Percentiles rank a stretch among this genome's conserved stretches.
Conservation (phyloP, 1,284 basidiomycete genomes). For the Trichosporon faecale region DNA sequence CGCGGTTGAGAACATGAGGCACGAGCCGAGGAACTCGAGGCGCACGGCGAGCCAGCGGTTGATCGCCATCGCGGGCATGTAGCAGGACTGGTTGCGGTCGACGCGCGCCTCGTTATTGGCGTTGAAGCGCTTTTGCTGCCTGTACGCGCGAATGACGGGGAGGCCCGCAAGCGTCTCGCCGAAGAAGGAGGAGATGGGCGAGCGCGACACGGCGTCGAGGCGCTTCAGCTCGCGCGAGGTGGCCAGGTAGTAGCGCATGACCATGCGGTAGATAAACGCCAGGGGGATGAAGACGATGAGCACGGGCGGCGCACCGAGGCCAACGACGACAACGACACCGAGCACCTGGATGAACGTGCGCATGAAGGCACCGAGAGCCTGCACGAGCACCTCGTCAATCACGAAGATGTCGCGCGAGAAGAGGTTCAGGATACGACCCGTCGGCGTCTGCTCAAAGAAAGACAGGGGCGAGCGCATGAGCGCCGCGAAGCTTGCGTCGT, state of each 20-base stretch:
- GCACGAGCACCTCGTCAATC: slow-evolving; percentile 74
- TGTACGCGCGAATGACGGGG: slow-evolving; percentile 76
- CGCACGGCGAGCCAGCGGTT: slow-evolving; percentile 57
- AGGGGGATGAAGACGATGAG: slow-evolving; percentile 71
- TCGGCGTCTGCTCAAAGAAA: slow-evolving; percentile 83
- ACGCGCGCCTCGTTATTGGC: slow-evolving; percentile 70
- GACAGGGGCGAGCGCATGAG: slow-evolving; percentile 77
- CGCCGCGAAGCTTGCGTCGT: slow-evolving; percentile 62
- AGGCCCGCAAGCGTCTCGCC: slow-evolving; percentile 81
- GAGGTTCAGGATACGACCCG: slow-evolving; percentile 60
- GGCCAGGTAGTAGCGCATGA: slow-evolving; percentile 84
- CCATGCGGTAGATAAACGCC: slow-evolving; percentile 67
- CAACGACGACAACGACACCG: slow-evolving; percentile 77
- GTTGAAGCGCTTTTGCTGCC: slow-evolving; percentile 69
- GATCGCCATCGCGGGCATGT: slow-evolving; percentile 55
- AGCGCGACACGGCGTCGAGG: slow-evolving; percentile 82
- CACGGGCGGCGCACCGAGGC: slow-evolving; percentile 76
- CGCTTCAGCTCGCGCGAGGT: slow-evolving; percentile 90
- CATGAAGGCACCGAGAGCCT: slow-evolving; percentile 65
- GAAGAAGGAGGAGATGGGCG: slow-evolving; percentile 85
- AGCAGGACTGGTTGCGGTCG: slow-evolving; percentile 59
- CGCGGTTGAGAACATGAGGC: slow-evolving; percentile 75
- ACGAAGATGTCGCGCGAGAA: slow-evolving; percentile 93
- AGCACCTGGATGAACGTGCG: slow-evolving; percentile 60
- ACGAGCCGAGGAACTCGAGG: slow-evolving; percentile 73